These are phyloP conservation scores for Penicillium sp. DNA, from an alignment of 2,329 filamentous ascomycete species.

Conservation along the genomic window DNA sequence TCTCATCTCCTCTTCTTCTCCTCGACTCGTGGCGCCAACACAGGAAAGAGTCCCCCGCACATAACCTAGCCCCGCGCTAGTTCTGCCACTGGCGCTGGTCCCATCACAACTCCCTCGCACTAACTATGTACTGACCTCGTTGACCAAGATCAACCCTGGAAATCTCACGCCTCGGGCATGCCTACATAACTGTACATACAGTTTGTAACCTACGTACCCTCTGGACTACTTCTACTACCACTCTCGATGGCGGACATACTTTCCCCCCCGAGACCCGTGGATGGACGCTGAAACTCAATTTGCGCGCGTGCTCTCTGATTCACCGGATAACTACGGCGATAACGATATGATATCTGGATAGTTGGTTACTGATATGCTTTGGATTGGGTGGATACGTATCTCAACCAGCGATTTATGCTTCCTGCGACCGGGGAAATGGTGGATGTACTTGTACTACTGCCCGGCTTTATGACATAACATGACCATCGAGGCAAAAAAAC, in stretches of 20 bases:
- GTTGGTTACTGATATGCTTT: neutral
- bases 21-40: conserved; percentile 3
- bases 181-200: neutral
- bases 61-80: conserved; percentile 3
- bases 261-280: conserved; percentile 6
- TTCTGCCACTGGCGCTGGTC: neutral
- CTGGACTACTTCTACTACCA: neutral
- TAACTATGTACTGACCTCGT: neutral
- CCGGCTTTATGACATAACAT: conserved; percentile 3
- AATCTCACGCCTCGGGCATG: neutral
- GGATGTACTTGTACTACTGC: neutral
- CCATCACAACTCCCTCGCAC: neutral
- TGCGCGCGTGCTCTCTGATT: neutral
- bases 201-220: neutral
- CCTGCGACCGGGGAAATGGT: conserved; percentile 2
- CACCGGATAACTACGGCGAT: conserved; percentile 2
- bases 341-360: neutral
- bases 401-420: neutral
- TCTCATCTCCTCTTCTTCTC: neutral
- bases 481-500: neutral
- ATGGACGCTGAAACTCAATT: neutral
- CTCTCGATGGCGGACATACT: conserved; percentile 1
- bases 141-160: neutral
- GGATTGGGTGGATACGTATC: neutral
- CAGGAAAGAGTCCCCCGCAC: conserved; percentile 5